phyloP scores from a whole-genome alignment of 2,329 filamentous ascomycete genomes.

The Fusarium stilboides region DNA sequence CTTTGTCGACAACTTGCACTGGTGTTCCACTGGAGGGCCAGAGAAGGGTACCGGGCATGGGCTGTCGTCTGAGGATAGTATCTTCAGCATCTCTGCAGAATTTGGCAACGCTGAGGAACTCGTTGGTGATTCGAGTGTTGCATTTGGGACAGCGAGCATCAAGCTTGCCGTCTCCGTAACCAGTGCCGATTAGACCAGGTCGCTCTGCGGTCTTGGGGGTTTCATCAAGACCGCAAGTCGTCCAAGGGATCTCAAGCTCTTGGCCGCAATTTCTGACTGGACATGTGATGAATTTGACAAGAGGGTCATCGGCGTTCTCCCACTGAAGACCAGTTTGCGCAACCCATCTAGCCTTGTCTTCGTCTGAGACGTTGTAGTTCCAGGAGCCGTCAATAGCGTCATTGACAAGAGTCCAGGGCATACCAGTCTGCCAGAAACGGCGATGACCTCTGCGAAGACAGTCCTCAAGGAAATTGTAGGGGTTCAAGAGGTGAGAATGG shows the following conservation, averaged over 20 bases:
- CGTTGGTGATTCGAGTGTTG: slow-evolving; percentile 64
- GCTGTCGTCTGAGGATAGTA: slow-evolving; percentile 60
- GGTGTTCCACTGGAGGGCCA: slow-evolving; percentile 67
- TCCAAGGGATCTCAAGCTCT: slow-evolving; percentile 66
- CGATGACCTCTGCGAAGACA: slow-evolving; percentile 40
- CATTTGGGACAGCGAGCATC: slow-evolving; percentile 67
- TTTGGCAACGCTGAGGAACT: slow-evolving; percentile 69
- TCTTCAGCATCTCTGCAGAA: slow-evolving; percentile 69
- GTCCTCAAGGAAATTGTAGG: slow-evolving; percentile 62
- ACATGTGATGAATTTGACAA: slow-evolving; percentile 64
- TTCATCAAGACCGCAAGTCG: slow-evolving; percentile 56
- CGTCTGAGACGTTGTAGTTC: slow-evolving; percentile 63
- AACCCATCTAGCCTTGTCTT: slow-evolving; percentile 62
- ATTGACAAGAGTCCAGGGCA: slow-evolving; percentile 75
- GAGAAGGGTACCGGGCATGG: slow-evolving; percentile 79
- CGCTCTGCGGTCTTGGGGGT: slow-evolving; percentile 22
- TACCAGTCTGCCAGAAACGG: slow-evolving; percentile 66
- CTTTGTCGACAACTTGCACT: neutral
- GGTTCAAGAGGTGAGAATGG: slow-evolving; percentile 81
- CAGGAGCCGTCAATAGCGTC: slow-evolving; percentile 69
- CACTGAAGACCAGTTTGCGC: slow-evolving; percentile 64
- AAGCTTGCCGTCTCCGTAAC: slow-evolving; percentile 74
- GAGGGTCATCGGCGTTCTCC: slow-evolving; percentile 67
- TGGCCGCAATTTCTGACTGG: slow-evolving; percentile 51
- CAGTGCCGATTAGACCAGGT: slow-evolving; percentile 62